phyloP scores from a whole-genome alignment of 1,284 basidiomycete species.

The Tylopilus orsonianus region DNA sequence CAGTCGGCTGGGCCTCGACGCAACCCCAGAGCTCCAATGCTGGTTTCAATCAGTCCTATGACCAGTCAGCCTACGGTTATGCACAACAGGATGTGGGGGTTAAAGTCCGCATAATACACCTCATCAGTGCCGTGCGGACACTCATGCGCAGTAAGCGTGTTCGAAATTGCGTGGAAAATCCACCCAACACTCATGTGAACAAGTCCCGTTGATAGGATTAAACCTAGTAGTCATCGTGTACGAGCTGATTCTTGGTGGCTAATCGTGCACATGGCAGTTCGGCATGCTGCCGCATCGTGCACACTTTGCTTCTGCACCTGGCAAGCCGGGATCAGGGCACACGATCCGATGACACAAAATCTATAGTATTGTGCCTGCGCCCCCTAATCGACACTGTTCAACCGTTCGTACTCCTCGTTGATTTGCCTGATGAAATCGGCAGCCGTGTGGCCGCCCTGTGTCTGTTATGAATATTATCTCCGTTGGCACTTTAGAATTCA shows the following conservation, averaged over 20 bases:
- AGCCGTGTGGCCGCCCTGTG: slow-evolving; percentile 70
- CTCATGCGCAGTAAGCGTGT: slow-evolving; percentile 82
- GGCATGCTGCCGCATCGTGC: slow-evolving; percentile 14
- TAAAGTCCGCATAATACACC: slow-evolving; percentile 85
- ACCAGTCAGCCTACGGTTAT: slow-evolving; percentile 57
- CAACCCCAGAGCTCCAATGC: slow-evolving; percentile 54
- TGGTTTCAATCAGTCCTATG: slow-evolving; percentile 65
- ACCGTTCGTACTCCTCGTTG: slow-evolving; percentile 65
- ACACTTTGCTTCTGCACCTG: slow-evolving; percentile 13
- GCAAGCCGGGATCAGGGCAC: slow-evolving; percentile 10
- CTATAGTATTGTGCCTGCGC: slow-evolving; percentile 6
- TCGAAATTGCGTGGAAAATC: slow-evolving; percentile 16
- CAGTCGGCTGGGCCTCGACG: slow-evolving; percentile 92
- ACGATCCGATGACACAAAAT: slow-evolving; percentile 10
- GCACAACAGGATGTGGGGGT: slow-evolving; percentile 65
- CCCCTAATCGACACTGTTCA: slow-evolving; percentile 46
- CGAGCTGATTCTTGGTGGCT: slow-evolving; percentile 67
- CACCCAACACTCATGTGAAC: slow-evolving; percentile 16
- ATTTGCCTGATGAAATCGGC: slow-evolving; percentile 80
- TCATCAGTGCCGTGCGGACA: slow-evolving; percentile 92
- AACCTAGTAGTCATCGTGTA: slow-evolving; percentile 84
- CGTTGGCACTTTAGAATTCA: slow-evolving; percentile 21
- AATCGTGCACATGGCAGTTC: slow-evolving; percentile 21
- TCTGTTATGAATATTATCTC: slow-evolving; percentile 28
- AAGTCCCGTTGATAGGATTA: slow-evolving; percentile 84